Evolutionary conservation across 176 grass and related monocot species (phyloP).

Genomic region (Raddia distichophylla): DNA sequence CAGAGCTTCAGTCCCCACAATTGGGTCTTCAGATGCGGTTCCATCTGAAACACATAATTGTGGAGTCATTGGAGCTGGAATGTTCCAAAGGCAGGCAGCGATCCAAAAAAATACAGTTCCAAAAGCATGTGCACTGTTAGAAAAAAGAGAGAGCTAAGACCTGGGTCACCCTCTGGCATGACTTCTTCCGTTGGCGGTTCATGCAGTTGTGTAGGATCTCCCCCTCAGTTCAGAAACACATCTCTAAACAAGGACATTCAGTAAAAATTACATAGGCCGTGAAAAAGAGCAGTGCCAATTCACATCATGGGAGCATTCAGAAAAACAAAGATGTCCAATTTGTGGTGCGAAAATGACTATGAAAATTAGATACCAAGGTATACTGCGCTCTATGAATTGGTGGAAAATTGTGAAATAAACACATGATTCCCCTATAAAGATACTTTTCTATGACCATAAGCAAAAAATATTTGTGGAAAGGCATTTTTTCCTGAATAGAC

Average conservation of each 20-base stretch:
- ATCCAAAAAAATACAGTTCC: conserved; percentile 14
- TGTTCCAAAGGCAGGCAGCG: not conserved
- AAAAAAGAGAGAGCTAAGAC: conserved; percentile 35
- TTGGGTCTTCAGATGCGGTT: conserved; percentile 38
- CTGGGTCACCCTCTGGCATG: conserved; percentile 47
- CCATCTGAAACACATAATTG: conserved; percentile 48
- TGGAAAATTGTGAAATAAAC: not conserved
- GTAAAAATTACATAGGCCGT: conserved; percentile 30
- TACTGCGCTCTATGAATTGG: not conserved
- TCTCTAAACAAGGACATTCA: conserved; percentile 54
- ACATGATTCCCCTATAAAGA: not conserved
- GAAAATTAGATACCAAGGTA: not conserved
- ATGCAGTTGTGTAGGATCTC: conserved; percentile 77
- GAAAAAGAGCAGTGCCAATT: conserved; percentile 32
- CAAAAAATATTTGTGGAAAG: not conserved
- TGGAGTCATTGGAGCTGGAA: not conserved
- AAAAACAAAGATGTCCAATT: not conserved
- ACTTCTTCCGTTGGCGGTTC: conserved; percentile 56
- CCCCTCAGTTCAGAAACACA: conserved; percentile 80
- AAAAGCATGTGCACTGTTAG: not conserved
- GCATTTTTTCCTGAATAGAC: not conserved
- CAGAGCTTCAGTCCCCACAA: conserved; percentile 16
- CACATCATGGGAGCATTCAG: not conserved
- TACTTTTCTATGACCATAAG: not conserved
- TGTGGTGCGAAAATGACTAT: not conserved